phyloP scores from a whole-genome alignment of 129 eudicot species.

The Pulicaria dysenterica region DNA sequence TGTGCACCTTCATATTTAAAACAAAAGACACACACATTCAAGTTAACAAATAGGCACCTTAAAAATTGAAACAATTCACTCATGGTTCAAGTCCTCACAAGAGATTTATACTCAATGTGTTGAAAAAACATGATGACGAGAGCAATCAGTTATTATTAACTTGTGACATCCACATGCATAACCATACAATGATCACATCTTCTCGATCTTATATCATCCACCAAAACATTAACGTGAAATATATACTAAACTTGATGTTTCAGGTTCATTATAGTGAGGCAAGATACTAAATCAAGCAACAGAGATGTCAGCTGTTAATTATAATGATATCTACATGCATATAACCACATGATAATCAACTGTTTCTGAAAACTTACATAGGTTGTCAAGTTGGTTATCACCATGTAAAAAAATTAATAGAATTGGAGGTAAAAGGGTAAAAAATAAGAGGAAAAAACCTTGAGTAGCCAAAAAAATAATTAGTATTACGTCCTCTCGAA shows the following conservation, averaged over 20 bases:
- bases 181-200: background rate
- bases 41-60: background rate
- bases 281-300: background rate
- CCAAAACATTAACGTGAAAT: constrained; percentile 11
- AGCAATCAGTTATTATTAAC: background rate
- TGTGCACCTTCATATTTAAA: no score
- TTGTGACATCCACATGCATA: background rate
- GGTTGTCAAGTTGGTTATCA: no score
- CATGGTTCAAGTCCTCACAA: background rate
- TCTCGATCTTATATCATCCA: background rate
- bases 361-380: background rate
- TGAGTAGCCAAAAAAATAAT: background rate
- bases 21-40: no score
- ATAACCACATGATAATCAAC: background rate
- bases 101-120: background rate
- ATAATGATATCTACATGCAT: background rate
- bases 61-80: background rate
- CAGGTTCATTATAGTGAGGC: background rate
- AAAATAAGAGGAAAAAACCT: background rate
- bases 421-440: background rate
- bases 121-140: background rate
- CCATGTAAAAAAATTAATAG: background rate
- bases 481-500: no score
- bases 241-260: background rate
- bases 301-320: no score